A percentile compares a stretch with the other conserved stretches of the same genome.
These are phyloP conservation scores for Fusarium sp. DNA, from an alignment of 2,329 filamentous ascomycete species.

Conservation along the genomic window DNA sequence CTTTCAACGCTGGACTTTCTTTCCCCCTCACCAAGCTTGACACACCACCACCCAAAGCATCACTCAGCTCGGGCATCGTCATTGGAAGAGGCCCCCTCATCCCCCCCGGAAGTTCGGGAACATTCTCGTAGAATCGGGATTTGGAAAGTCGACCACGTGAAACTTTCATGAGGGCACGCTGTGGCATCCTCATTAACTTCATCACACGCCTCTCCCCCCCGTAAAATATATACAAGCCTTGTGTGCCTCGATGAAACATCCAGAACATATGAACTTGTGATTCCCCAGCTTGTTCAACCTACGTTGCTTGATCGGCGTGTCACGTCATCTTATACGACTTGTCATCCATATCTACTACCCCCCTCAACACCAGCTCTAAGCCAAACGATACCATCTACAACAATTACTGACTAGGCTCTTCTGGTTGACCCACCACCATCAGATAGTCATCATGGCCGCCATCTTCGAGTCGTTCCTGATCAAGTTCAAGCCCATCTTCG, in stretches of 20 bases:
- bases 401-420: neutral
- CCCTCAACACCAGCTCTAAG: neutral
- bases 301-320: constrained; percentile 2
- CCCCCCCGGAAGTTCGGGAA: neutral
- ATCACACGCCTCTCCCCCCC: neutral
- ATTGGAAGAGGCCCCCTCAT: constrained; percentile 19
- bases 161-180: neutral
- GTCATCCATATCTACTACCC: neutral
- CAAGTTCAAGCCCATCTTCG: constrained; percentile 48
- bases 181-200: neutral
- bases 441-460: constrained; percentile 41
- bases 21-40: neutral
- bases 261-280: neutral
- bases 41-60: neutral
- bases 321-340: neutral
- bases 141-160: constrained; percentile 11
- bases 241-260: neutral
- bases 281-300: neutral
- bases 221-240: neutral
- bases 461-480: constrained; percentile 49
- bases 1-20: neutral
- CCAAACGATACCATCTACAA: neutral
- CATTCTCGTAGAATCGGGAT: constrained; percentile 29
- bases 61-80: constrained; percentile 22
- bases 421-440: neutral